phyloP scores from a whole-genome alignment of 768 basidiomycete genomes.

The Arthromyces matolae region DNA sequence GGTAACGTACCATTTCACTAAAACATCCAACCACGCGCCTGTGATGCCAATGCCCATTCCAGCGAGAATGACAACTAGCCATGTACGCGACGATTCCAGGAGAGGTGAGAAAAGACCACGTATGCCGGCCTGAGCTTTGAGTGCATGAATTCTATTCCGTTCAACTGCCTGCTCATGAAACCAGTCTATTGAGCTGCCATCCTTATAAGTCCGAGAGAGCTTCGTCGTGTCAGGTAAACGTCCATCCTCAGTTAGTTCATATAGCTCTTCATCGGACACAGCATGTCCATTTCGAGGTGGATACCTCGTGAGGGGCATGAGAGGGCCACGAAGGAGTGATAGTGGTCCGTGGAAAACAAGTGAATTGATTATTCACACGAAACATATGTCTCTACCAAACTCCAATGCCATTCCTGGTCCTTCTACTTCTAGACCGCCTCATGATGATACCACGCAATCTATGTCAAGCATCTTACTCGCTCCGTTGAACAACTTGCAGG shows the following conservation, averaged over 20 bases:
- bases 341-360: background rate
- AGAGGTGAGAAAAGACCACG: constrained; percentile 53
- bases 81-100: constrained; percentile 55
- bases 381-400: constrained; percentile 16
- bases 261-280: constrained; percentile 36
- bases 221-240: constrained; percentile 28
- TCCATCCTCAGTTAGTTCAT: constrained; percentile 45
- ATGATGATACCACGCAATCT: constrained; percentile 25
- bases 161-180: constrained; percentile 61
- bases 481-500: constrained; percentile 60
- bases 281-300: constrained; percentile 19
- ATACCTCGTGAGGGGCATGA: constrained; percentile 8
- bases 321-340: background rate
- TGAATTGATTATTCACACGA: constrained; percentile 2
- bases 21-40: constrained; percentile 70
- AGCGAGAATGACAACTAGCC: constrained; percentile 65
- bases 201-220: constrained; percentile 42
- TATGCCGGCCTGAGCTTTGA: constrained; percentile 50
- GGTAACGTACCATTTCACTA: constrained; percentile 68
- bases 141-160: constrained; percentile 48
- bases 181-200: constrained; percentile 69
- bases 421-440: constrained; percentile 1
- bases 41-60: constrained; percentile 65
- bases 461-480: constrained; percentile 62
- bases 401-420: constrained; percentile 10